Base-by-base conservation (phyloP, 75 land plant genomes). In the Pinus tabuliformis region DNA sequence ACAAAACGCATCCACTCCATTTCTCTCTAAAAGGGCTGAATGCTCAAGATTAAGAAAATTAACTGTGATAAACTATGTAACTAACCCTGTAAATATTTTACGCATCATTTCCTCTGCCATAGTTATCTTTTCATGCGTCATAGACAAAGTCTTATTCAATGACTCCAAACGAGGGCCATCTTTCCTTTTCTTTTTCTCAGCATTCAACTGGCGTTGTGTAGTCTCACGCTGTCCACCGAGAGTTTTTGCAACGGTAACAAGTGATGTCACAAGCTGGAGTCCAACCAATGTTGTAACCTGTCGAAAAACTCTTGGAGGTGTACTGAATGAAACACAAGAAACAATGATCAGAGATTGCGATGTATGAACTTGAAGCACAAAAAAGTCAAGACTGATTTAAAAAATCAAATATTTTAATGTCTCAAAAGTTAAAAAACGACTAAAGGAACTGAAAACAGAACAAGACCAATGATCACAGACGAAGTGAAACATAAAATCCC, bases 231-330 rank as follows among this genome's bases (percentile, higher is more conserved):
- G 94, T 60, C 81, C 79, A 63, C 88, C 85, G 62, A 96, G 92
- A 70, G 82, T 86, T 77, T 96, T 96, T 68, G 99, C 95, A 45
- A 94, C 91, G 58, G 86, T 82, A 21, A 94, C 93, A 57, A 94
- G 84, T 20, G 99, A 96, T 81, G 97, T 96, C 30, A 94, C 97
- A 72, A 96, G 90, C 78, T 94, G 97, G 62, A 94, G 93, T 5
- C 99, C 99, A 70, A 96, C 82, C 65, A 89, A 56, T 11, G 99
- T 84, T n/a, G 95, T 89, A 42, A 92, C 92, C 56, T 87, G 93
- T 49, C 99, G 92, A 78, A 92, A 96, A 36, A 90, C 85, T 81
- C 99, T 92, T 59, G 99, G 99, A 68, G 98, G 99, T 14, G 99
- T 92, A 78, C 99, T 96, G 91, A 11, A 78, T 57, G 11, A 58